Base-by-base conservation (phyloP, 805 yeast species). In the Sugiyamaella lignohabitans region DNA sequence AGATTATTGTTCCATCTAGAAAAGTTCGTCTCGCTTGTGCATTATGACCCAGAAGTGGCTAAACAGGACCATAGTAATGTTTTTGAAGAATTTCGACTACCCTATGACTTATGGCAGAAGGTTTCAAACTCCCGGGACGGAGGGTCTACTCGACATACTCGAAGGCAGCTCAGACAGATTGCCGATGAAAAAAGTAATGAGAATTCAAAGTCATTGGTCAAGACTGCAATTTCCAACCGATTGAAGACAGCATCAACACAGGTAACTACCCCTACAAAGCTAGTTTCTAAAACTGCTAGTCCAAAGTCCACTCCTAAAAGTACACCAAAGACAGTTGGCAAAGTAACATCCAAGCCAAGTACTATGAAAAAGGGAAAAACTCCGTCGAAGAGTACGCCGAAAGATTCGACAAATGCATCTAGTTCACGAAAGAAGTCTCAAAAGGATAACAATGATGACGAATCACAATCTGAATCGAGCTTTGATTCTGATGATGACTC, bases 101-200 rank as follows among this genome's bases (percentile, higher is more conserved):
- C 42, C 14, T 54, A 65, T 42, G 68, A 66, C 43, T 60, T 71
- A 11, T 74, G 78, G 78, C 62, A 68, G 17, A 57, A 58, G 41
- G 52, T 56, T 16, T 61, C 53, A 24, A 52, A 47, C 47, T 16
- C 50, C 27, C 61, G 64, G 11, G 62, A 64, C 40, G 55, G 65
- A 43, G 44, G 44, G n/a, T 27, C 39, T 4, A 56, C 56, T 24
- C 53, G 64, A 27, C 52, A 59, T 34, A 59, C 63, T 16, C 49
- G 64, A 22, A 53, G 58, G 5, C 60, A 54, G 38, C 42, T 61
- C 18, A 39, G 40, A 38, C 54, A 43, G 17, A 45, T 45, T 21
- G 24, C 44, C n/a, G 44, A 36, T 8, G 40, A 30, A 14, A 4
- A 17, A n/a, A 21, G 18, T 29, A 27, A 38, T 10, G 37, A 39